Percentiles rank a stretch among this genome's conserved stretches.
These are phyloP conservation scores for Grigorovia transvaalensis DNA, from an alignment of 805 yeast species.

Conservation along the genomic window DNA sequence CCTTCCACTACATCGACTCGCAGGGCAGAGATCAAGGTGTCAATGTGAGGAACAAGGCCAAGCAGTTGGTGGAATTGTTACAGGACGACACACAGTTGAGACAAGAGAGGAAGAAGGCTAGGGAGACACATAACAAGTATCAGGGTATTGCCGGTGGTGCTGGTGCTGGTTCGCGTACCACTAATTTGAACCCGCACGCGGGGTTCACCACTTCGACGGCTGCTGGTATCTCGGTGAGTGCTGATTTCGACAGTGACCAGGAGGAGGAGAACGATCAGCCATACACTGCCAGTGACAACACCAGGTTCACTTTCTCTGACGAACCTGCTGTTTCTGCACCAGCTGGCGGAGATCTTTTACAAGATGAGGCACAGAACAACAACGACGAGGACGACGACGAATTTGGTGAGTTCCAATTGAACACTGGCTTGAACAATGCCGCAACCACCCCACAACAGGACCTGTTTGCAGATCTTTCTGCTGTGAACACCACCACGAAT, in stretches of 20 bases:
- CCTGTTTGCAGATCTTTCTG: constrained; percentile 6
- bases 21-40: constrained; percentile 95
- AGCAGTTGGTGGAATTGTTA: constrained; percentile 58
- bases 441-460: not conserved
- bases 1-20: constrained; percentile 88
- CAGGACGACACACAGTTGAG: constrained; percentile 70
- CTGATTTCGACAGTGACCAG: constrained; percentile 37
- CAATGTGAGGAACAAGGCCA: constrained; percentile 85
- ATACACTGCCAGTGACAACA: constrained; percentile 1
- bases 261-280: constrained; percentile 29
- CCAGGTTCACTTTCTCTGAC: constrained; percentile 50
- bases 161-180: constrained; percentile 25
- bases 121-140: constrained; percentile 72
- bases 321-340: constrained; percentile 6
- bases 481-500: not conserved
- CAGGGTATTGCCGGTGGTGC: constrained; percentile 66
- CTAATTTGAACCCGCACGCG: constrained; percentile 21
- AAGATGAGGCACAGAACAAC: not conserved
- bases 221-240: constrained; percentile 28
- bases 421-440: constrained; percentile 35
- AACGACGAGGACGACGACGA: constrained; percentile 56
- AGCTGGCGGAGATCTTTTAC: not conserved
- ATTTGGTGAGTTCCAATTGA: constrained; percentile 70
- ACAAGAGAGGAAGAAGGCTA: constrained; percentile 81
- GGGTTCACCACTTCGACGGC: constrained; percentile 17